A percentile compares a stretch with the other conserved stretches of the same genome.
These are phyloP conservation scores for Ophiostoma sp. DNA, from an alignment of 2,329 filamentous ascomycete species.

Conservation along the genomic window DNA sequence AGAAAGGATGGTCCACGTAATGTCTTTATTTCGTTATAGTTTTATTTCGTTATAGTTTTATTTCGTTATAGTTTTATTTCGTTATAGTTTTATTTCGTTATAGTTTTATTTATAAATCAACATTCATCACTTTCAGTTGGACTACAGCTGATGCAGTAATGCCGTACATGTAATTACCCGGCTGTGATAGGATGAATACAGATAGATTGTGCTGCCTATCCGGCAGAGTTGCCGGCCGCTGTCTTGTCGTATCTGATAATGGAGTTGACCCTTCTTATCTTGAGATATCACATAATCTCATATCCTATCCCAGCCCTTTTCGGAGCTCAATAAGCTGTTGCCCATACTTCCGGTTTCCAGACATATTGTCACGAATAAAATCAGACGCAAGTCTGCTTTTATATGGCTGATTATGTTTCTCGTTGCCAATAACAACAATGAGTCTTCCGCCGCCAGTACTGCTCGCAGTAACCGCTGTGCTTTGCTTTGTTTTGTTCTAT, in stretches of 20 bases:
- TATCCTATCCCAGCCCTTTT: background rate
- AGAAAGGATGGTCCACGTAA: constrained; percentile 10
- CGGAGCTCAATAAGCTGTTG: background rate
- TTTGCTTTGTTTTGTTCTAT: constrained; percentile 1
- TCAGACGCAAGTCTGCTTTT: background rate
- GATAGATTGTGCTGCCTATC: constrained; percentile 9
- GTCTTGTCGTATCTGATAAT: background rate
- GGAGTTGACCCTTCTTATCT: background rate
- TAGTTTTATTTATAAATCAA: too few species aligned
- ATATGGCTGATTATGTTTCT: background rate
- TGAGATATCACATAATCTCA: background rate
- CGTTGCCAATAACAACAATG: background rate
- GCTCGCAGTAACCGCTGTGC: background rate
- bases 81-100: background rate
- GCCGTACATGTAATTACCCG: background rate
- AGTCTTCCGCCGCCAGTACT: background rate
- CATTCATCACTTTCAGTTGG: too few species aligned
- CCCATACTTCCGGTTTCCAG: background rate
- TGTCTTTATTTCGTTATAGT: background rate
- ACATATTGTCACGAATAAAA: background rate
- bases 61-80: background rate
- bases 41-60: too few species aligned
- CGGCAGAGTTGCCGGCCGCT: constrained; percentile 15
- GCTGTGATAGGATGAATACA: background rate
- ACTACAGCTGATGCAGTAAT: background rate